phyloP scores from a whole-genome alignment of 2,329 filamentous ascomycete species.

The Helminthosporium solani region DNA sequence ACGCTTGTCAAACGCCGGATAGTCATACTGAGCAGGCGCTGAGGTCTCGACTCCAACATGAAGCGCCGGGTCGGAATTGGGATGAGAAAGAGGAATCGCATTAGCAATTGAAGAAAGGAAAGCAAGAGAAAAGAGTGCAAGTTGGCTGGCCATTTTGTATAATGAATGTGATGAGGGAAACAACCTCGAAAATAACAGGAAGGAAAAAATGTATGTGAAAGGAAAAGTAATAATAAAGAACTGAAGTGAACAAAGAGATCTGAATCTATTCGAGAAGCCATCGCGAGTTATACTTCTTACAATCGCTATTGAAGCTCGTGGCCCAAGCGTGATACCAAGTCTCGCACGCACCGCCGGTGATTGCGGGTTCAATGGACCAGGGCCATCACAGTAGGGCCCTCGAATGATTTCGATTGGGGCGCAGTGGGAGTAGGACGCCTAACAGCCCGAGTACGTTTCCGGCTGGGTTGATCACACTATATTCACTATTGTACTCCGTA shows the following conservation, averaged over 20 bases:
- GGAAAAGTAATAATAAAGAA: not conserved
- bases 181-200: slow-evolving; percentile 1
- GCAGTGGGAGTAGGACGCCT: not conserved
- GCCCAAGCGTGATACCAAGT: not conserved
- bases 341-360: not conserved
- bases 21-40: not conserved
- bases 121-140: slow-evolving; percentile 1
- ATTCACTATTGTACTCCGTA: not conserved
- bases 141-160: not conserved
- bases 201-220: not conserved
- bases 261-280: not conserved
- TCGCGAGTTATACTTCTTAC: not conserved
- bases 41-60: not conserved
- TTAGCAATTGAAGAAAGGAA: slow-evolving; percentile 1
- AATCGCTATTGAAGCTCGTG: not conserved
- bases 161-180: slow-evolving; percentile 1
- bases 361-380: not conserved
- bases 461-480: not conserved
- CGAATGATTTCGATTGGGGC: not conserved
- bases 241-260: not conserved
- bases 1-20: not conserved
- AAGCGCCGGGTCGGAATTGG: no score
- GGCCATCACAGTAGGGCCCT: not conserved
- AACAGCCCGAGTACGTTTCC: not conserved
- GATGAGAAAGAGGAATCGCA: not conserved